Conservation (phyloP, 2,329 filamentous ascomycete genomes). For the Lachnellula willkommii region DNA sequence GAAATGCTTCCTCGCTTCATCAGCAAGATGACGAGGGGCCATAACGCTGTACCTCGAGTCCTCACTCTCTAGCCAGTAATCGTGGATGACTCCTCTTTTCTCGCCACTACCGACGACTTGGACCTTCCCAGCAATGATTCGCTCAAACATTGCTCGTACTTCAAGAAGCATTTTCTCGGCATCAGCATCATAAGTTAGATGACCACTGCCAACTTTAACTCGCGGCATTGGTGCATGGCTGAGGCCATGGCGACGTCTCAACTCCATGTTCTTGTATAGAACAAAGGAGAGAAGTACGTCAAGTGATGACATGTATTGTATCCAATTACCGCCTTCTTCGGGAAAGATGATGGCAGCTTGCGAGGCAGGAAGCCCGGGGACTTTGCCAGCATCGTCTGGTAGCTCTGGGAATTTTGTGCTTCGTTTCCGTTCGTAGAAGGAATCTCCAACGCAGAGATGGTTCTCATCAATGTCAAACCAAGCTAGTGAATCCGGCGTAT, state of each 20-base stretch:
- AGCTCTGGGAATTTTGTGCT: constrained; percentile 28
- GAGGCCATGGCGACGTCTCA: constrained; percentile 17
- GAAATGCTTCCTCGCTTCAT: constrained; percentile 28
- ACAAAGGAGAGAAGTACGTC: constrained; percentile 33
- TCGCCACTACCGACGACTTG: constrained; percentile 29
- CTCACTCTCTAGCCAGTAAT: constrained; percentile 34
- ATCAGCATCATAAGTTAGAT: constrained; percentile 34
- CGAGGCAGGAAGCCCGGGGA: constrained; percentile 14
- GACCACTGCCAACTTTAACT: constrained; percentile 33
- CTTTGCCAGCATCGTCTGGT: constrained; percentile 14
- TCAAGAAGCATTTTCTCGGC: constrained; percentile 34
- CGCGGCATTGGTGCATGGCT: constrained; percentile 17
- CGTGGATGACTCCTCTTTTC: constrained; percentile 31
- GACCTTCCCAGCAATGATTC: constrained; percentile 32
- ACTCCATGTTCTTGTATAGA: constrained; percentile 28
- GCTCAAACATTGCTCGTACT: constrained; percentile 31
- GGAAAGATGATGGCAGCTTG: constrained; percentile 36
- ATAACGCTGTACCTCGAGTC: constrained; percentile 32
- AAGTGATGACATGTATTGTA: constrained; percentile 36
- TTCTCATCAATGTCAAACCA: constrained; percentile 41
- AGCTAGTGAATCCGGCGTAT: constrained; percentile 42
- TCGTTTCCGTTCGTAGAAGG: constrained; percentile 36
- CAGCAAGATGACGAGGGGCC: constrained; percentile 32
- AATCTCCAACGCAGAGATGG: constrained; percentile 42
- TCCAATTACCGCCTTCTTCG: constrained; percentile 34